Conservation (phyloP, 441 rosid genomes). For the Adansonia madagascariensis region DNA sequence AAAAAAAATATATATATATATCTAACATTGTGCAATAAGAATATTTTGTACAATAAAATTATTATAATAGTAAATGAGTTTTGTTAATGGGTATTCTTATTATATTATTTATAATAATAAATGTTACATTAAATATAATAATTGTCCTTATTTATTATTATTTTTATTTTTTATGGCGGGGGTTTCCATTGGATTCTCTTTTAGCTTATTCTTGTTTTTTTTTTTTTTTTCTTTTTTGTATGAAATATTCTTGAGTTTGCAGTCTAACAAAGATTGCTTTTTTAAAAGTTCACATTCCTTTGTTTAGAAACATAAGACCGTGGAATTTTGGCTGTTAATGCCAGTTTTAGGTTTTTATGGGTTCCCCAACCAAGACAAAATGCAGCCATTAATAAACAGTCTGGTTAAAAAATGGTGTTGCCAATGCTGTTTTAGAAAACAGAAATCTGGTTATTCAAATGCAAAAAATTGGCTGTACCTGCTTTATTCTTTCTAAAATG, state of each 20-base stretch:
- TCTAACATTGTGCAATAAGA: too few species aligned
- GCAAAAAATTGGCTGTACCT: not conserved
- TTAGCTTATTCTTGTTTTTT: not conserved
- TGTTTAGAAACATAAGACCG: conserved; percentile 24
- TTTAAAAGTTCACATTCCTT: conserved; percentile 18
- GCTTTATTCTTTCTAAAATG: not conserved
- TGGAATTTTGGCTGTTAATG: not conserved
- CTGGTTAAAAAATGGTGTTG: not conserved
- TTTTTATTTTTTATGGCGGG: not conserved
- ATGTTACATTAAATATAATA: not conserved
- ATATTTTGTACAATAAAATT: too few species aligned
- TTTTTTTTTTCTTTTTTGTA: not conserved
- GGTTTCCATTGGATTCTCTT: conserved; percentile 21
- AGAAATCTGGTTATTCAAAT: not conserved
- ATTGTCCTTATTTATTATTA: not conserved
- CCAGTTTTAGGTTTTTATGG: conserved; percentile 17
- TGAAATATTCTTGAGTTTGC: not conserved
- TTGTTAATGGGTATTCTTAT: too few species aligned
- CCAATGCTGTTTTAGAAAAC: not conserved
- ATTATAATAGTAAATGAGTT: not conserved
- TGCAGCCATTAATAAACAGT: conserved; percentile 19
- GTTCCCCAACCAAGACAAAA: not conserved
- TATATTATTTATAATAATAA: too few species aligned
- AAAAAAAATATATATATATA: too few species aligned
- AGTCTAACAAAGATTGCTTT: conserved; percentile 3